Conservation (phyloP, 2,329 filamentous ascomycete genomes). For the Xylariomycetidae sp. region DNA sequence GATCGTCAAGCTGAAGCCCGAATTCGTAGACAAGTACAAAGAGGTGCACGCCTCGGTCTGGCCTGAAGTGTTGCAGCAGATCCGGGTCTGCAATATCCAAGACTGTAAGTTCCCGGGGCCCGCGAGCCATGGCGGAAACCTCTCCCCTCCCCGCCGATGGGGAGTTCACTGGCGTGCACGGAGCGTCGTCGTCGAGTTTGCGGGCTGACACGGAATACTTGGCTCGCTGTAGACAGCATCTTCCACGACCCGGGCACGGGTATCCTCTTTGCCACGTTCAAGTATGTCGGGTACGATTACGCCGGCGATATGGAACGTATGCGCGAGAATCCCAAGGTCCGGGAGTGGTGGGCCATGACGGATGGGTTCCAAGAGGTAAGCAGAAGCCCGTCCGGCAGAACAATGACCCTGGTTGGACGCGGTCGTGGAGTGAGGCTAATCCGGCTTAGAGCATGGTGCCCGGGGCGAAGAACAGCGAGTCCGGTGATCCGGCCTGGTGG, state of each 20-base stretch:
- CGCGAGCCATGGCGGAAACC: no score
- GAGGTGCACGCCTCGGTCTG: conserved; percentile 68
- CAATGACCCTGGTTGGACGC: no score
- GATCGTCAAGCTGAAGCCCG: conserved; percentile 67
- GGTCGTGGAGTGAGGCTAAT: no score
- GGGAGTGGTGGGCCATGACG: conserved; percentile 79
- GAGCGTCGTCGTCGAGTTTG: no score
- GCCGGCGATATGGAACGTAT: conserved; percentile 73
- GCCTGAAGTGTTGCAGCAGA: conserved; percentile 73
- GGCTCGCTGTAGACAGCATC: conserved; percentile 62
- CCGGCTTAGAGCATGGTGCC: conserved; percentile 46
- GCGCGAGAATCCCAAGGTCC: conserved; percentile 66
- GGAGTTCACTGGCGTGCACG: no score
- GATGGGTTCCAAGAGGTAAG: conserved; percentile 65
- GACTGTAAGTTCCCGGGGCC: conserved; percentile 59
- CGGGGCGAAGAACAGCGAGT: conserved; percentile 54
- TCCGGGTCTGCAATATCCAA: conserved; percentile 67
- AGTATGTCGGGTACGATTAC: conserved; percentile 71
- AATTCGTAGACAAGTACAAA: conserved; percentile 65
- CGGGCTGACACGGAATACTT: background rate
- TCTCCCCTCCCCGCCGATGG: background rate
- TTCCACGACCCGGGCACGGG: conserved; percentile 60
- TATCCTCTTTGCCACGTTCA: conserved; percentile 71
- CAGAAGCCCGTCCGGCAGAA: background rate
- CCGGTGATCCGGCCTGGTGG: conserved; percentile 64